Evolutionary conservation across 2,329 filamentous ascomycete genomes (phyloP).

Genomic region (Aureobasidium sp.): DNA sequence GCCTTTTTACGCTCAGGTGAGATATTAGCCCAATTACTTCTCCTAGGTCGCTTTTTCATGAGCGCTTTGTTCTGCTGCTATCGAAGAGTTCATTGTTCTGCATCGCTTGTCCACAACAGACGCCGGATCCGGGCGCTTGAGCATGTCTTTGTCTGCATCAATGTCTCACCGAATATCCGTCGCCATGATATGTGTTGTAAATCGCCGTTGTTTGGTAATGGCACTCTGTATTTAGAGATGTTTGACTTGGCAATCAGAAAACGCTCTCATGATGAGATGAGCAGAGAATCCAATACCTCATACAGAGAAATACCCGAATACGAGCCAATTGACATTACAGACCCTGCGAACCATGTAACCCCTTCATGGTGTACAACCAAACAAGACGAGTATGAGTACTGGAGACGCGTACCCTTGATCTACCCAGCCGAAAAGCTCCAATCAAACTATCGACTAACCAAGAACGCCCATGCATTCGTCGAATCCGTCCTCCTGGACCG

Average conservation of each 20-base stretch:
- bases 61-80: too few species aligned
- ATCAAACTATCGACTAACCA: background rate
- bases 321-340: background rate
- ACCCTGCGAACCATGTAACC: background rate
- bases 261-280: background rate
- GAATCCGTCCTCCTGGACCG: background rate
- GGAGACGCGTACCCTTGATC: background rate
- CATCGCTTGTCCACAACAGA: too few species aligned
- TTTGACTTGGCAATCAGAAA: too few species aligned
- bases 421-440: background rate
- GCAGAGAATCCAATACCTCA: background rate
- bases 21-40: too few species aligned
- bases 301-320: background rate
- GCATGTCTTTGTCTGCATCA: too few species aligned
- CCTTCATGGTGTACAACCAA: background rate
- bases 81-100: too few species aligned
- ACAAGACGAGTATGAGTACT: background rate
- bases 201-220: too few species aligned
- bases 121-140: background rate
- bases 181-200: too few species aligned
- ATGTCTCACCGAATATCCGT: too few species aligned
- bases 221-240: too few species aligned
- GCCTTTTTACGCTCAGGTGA: too few species aligned
- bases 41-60: too few species aligned
- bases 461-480: background rate